Evolutionary conservation across 768 basidiomycete genomes (phyloP), one percentile per base, ranked within the genome.

Genomic region (Leccinellum albellum): DNA sequence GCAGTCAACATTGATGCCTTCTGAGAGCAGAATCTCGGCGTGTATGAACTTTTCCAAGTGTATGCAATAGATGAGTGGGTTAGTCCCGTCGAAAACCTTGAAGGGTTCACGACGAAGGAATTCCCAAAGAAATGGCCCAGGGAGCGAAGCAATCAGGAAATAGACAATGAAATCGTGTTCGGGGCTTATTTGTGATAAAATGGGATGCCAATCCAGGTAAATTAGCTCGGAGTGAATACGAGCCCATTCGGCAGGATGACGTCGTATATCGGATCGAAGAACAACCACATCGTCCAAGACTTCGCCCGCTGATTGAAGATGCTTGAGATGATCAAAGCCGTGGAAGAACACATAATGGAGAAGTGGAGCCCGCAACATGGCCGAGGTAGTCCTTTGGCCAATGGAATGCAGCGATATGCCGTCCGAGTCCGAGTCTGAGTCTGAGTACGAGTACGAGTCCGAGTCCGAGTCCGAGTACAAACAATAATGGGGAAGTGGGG

Each of bases 81-180:
- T 33, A 1, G 59, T 64, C n/a, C 58, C 40, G 3, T 28, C 37
- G 14, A 23, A 32, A 23, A 37, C 5, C n/a, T 44, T 46, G 50
- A 56, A 46, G n/a, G 42, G 42, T 9, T 33, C 31, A 23, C 12
- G 51, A n/a, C 17, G 33, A 23, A 57, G 51, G n/a, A 53, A 60
- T 10, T 44, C 20, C 7, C 3, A n/a, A 8, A 60, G 47, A 4
- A 37, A 53, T 23, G 31, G 3, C 15, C 49, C 40, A 6, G 58
- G 58, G 24, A 51, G 33, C 2, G 33, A 35, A 24, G 15, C 23
- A 4, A 51, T n/a, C 50, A 51, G 12, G 17, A 35, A 7, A 6
- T n/a, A 33, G 23, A 51, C 10, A 17, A 51, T 6, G 21, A 51
- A 51, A 33, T 37, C 50, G 17, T 35, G 50, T n/a, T 37, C 7